Evolutionary conservation across 441 rosid species (phyloP).

Genomic region (Brassica balearica): DNA sequence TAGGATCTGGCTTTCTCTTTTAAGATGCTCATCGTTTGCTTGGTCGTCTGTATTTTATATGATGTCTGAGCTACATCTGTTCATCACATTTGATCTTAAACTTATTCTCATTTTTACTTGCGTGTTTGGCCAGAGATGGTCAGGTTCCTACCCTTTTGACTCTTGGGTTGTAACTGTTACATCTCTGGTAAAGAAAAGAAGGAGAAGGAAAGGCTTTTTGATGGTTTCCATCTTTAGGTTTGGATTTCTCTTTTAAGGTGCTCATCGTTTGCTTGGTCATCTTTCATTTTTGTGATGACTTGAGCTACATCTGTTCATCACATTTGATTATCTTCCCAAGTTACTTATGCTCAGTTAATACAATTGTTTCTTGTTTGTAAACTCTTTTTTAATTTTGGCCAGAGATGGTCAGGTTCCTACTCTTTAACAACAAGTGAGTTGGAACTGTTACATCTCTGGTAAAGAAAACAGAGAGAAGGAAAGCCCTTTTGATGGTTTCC

Average conservation of each 20-base stretch:
- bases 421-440: conserved; percentile 11
- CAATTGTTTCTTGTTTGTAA: conserved; percentile 15
- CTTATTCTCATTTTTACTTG: no score
- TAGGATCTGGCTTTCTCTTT: conserved; percentile 39
- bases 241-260: conserved; percentile 34
- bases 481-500: conserved; percentile 46
- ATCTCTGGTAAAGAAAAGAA: conserved; percentile 46
- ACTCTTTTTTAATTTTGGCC: conserved; percentile 8
- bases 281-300: no score
- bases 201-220: conserved; percentile 39
- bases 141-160: no score
- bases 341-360: no score
- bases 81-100: no score
- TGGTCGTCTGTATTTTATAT: no score
- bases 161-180: no score
- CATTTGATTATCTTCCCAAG: conserved; percentile 21
- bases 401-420: conserved; percentile 49
- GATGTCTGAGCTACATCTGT: conserved; percentile 83
- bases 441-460: conserved; percentile 50
- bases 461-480: conserved; percentile 43
- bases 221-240: conserved; percentile 44
- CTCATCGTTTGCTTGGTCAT: no score
- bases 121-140: no score
- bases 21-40: conserved; percentile 66
- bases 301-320: neutral